A percentile compares a stretch with the other conserved stretches of the same genome.
Conservation (phyloP, 1,139 yeast genomes). For the Kodamaea arcana region DNA sequence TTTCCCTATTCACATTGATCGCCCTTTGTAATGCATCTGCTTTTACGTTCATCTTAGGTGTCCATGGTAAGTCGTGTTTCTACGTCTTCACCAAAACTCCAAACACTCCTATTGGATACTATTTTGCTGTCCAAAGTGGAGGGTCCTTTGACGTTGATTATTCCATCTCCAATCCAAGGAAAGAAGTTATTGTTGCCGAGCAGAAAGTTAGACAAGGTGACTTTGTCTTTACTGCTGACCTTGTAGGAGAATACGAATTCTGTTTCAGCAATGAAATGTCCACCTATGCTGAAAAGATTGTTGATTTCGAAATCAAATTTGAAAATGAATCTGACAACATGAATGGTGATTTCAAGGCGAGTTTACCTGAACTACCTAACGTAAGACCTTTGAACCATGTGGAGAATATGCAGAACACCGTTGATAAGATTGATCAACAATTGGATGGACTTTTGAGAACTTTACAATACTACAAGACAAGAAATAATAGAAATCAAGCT, state of each 20-base stretch:
- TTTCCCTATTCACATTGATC: slow-evolving; percentile 20
- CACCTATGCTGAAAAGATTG: slow-evolving; percentile 79
- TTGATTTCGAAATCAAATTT: slow-evolving; percentile 78
- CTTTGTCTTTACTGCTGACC: slow-evolving; percentile 65
- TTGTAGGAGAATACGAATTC: slow-evolving; percentile 83
- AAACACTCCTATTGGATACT: slow-evolving; percentile 66
- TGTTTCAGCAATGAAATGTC: slow-evolving; percentile 89
- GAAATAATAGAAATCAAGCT: slow-evolving; percentile 87
- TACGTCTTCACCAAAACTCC: slow-evolving; percentile 68
- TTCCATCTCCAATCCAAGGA: slow-evolving; percentile 65
- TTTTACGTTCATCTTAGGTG: slow-evolving; percentile 72
- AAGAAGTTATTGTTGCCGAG: slow-evolving; percentile 53
- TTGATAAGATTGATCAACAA: slow-evolving; percentile 62
- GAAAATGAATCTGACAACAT: slow-evolving; percentile 40
- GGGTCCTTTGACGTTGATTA: slow-evolving; percentile 85
- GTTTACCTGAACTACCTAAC: slow-evolving; percentile 61
- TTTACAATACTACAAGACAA: slow-evolving; percentile 81
- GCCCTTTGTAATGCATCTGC: slow-evolving; percentile 45
- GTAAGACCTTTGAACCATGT: slow-evolving; percentile 54
- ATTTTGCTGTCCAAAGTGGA: slow-evolving; percentile 91
- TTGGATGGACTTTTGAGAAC: slow-evolving; percentile 61
- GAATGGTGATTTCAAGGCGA: slow-evolving; percentile 48
- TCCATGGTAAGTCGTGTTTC: slow-evolving; percentile 74
- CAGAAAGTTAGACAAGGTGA: slow-evolving; percentile 81
- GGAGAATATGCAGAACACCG: slow-evolving; percentile 57